A percentile compares a stretch with the other conserved stretches of the same genome.
These are phyloP conservation scores for Diplotaxis tenuifolia DNA, from an alignment of 345 rosid genomes.

Conservation along the genomic window DNA sequence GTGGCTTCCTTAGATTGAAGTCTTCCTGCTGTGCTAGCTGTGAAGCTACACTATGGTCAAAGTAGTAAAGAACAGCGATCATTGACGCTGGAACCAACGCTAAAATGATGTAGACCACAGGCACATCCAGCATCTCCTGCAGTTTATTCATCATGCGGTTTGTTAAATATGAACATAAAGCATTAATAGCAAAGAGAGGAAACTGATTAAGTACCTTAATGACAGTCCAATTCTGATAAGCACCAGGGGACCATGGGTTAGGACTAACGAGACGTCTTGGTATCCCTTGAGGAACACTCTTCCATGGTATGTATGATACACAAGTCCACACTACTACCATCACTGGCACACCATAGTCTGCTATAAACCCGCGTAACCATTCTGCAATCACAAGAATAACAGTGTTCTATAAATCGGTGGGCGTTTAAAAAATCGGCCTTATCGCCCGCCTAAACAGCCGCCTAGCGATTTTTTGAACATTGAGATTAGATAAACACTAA, in stretches of 20 bases:
- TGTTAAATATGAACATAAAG: neutral
- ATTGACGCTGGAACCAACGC: slow-evolving; percentile 94
- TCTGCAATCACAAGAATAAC: slow-evolving; percentile 51
- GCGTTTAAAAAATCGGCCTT: no score
- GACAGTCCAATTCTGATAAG: slow-evolving; percentile 85
- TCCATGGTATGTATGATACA: slow-evolving; percentile 65
- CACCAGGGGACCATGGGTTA: slow-evolving; percentile 93
- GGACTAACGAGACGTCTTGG: slow-evolving; percentile 98
- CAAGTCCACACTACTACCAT: slow-evolving; percentile 92
- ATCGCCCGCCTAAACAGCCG: no score
- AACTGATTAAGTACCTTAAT: slow-evolving; percentile 50
- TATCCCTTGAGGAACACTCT: slow-evolving; percentile 72
- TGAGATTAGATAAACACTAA: no score
- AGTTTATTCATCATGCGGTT: neutral
- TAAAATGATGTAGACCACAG: slow-evolving; percentile 71
- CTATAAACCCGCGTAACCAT: slow-evolving; percentile 72
- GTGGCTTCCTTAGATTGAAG: slow-evolving; percentile 82
- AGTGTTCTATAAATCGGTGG: no score
- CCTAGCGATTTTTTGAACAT: no score
- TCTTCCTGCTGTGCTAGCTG: slow-evolving; percentile 94
- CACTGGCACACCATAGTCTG: slow-evolving; percentile 92
- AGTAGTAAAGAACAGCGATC: slow-evolving; percentile 90
- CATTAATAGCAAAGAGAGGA: slow-evolving; percentile 5
- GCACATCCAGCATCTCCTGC: slow-evolving; percentile 88
- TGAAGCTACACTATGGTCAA: slow-evolving; percentile 92